Conservation (phyloP, 345 rosid genomes). For the Gynandropsis gynandra region DNA sequence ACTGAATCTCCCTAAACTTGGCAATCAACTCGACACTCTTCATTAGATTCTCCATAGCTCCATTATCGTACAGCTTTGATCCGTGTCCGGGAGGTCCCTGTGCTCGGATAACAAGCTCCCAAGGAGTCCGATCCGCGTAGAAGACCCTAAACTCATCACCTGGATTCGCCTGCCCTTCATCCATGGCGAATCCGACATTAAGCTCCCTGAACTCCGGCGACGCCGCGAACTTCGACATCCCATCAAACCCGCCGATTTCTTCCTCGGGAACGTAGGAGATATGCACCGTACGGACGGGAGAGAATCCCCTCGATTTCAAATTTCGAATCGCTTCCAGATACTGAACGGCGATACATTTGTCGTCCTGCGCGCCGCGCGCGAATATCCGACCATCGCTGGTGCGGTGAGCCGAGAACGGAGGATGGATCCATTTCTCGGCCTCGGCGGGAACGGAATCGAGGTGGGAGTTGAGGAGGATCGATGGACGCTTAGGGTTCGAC, state of each 20-base stretch:
- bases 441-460: conserved; percentile 93
- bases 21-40: conserved; percentile 61
- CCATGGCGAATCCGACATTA: conserved; percentile 74
- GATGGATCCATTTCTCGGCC: conserved; percentile 65
- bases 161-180: conserved; percentile 81
- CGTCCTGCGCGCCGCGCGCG: conserved; percentile 89
- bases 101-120: conserved; percentile 51
- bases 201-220: conserved; percentile 55
- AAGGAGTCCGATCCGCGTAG: conserved; percentile 65
- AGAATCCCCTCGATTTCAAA: conserved; percentile 37
- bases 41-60: conserved; percentile 90
- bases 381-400: conserved; percentile 52
- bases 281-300: conserved; percentile 54
- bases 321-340: conserved; percentile 70
- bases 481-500: conserved; percentile 58
- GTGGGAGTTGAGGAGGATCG: conserved; percentile 78
- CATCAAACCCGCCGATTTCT: conserved; percentile 76
- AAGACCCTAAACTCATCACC: conserved; percentile 62
- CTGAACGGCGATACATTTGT: conserved; percentile 77
- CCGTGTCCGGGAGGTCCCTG: conserved; percentile 75
- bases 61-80: conserved; percentile 64
- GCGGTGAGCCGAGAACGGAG: conserved; percentile 71
- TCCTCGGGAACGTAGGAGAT: conserved; percentile 72
- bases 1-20: conserved; percentile 63
- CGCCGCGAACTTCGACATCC: conserved; percentile 44